phyloP scores from a whole-genome alignment of 331 rosid genomes.

The Acacia pycnantha region DNA sequence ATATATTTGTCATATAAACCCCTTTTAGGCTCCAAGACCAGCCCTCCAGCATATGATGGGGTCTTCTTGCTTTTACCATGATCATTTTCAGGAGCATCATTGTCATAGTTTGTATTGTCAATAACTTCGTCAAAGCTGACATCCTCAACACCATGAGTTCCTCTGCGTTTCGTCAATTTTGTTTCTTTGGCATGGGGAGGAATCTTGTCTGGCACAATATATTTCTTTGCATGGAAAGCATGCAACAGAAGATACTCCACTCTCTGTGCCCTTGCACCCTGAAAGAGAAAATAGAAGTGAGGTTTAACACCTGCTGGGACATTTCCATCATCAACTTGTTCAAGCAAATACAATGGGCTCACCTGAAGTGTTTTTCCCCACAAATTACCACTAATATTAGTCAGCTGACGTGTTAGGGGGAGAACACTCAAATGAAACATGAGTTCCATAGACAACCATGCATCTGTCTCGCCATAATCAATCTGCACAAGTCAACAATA shows the following conservation, averaged over 20 bases:
- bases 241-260: conserved; percentile 95
- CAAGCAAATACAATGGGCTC: conserved; percentile 32
- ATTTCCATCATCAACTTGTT: conserved; percentile 21
- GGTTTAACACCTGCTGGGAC: conserved; percentile 8
- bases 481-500: conserved; percentile 53
- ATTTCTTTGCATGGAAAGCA: conserved; percentile 88
- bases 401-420: conserved; percentile 96
- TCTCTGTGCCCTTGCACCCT: conserved; percentile 99
- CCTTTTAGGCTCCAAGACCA: conserved; percentile 95
- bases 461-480: conserved; percentile 96
- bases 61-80: conserved; percentile 76
- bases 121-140: conserved; percentile 47
- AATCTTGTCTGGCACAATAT: conserved; percentile 84
- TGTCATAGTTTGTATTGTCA: conserved; percentile 51
- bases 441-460: conserved; percentile 97
- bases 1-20: conserved; percentile 94
- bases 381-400: conserved; percentile 90
- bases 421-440: conserved; percentile 96
- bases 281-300: conserved; percentile 35
- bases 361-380: conserved; percentile 98
- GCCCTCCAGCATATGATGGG: conserved; percentile 89
- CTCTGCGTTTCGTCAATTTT: conserved; percentile 57
- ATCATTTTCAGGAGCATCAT: conserved; percentile 49
- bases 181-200: conserved; percentile 56
- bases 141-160: conserved; percentile 47